Evolutionary conservation across 2,329 filamentous ascomycete species (phyloP).

Genomic region (Parastagonospora nodorum): DNA sequence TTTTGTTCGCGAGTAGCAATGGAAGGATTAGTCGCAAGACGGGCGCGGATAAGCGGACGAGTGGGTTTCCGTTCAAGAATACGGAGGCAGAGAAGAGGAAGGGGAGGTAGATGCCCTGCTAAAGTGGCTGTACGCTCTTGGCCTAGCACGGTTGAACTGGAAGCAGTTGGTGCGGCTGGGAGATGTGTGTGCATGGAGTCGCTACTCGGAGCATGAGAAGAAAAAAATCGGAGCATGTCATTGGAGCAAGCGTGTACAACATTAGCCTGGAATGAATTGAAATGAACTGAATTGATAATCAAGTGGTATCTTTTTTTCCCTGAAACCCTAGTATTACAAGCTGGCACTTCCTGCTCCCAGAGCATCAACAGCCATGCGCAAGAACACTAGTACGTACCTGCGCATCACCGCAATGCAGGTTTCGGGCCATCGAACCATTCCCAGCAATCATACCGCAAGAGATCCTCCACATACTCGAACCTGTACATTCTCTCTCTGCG

Average conservation of each 20-base stretch:
- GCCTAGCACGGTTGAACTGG: background rate
- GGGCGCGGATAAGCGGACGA: slow-evolving; percentile 69
- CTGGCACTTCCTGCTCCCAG: too few species aligned
- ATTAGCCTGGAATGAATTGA: slow-evolving; percentile 7
- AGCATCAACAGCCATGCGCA: too few species aligned
- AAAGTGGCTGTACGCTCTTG: background rate
- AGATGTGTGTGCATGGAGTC: background rate
- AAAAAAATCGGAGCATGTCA: background rate
- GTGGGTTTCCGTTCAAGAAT: slow-evolving; percentile 70
- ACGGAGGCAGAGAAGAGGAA: slow-evolving; percentile 60
- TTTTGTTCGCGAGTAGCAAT: slow-evolving; percentile 62
- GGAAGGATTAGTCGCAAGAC: slow-evolving; percentile 66
- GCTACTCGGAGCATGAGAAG: background rate
- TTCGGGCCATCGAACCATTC: too few species aligned
- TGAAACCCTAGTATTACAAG: too few species aligned
- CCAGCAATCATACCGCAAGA: too few species aligned
- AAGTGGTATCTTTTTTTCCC: too few species aligned
- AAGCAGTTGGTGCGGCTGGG: background rate
- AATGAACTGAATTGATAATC: slow-evolving; percentile 15
- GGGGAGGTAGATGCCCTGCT: slow-evolving; percentile 21
- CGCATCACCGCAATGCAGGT: too few species aligned
- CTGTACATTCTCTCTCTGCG: too few species aligned
- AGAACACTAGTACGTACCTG: too few species aligned
- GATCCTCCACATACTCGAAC: too few species aligned
- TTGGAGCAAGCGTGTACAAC: slow-evolving; percentile 7